phyloP scores from a whole-genome alignment of 352 stramenopile genomes.

The Phytophthora tentaculata region DNA sequence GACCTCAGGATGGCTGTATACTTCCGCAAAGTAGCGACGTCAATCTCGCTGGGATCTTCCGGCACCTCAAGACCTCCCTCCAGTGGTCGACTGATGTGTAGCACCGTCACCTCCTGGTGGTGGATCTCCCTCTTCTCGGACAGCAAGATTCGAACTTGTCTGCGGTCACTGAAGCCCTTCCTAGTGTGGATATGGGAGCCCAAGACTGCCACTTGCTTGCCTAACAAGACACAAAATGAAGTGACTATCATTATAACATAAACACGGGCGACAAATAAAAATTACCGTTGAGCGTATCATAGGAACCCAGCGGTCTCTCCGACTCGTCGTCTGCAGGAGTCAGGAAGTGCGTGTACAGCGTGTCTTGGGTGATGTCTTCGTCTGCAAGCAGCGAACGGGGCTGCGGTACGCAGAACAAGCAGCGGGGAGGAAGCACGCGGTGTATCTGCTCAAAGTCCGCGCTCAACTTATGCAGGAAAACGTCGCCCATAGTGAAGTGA shows the following conservation, averaged over 20 bases:
- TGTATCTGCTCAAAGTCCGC: constrained; percentile 57
- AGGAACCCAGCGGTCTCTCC: constrained; percentile 46
- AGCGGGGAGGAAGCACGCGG: constrained; percentile 51
- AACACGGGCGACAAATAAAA: not conserved
- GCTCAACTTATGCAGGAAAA: constrained; percentile 51
- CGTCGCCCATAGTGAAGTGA: constrained; percentile 44
- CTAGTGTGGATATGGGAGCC: constrained; percentile 65
- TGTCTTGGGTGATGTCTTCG: constrained; percentile 40
- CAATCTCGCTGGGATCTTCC: constrained; percentile 77
- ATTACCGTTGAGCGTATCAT: constrained; percentile 72
- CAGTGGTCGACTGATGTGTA: constrained; percentile 77
- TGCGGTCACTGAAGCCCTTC: constrained; percentile 52
- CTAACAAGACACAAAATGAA: constrained; percentile 35
- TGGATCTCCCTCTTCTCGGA: constrained; percentile 65
- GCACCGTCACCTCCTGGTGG: constrained; percentile 61
- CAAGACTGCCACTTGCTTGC: constrained; percentile 57
- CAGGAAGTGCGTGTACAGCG: constrained; percentile 69
- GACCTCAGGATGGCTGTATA: constrained; percentile 80
- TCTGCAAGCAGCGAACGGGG: constrained; percentile 60
- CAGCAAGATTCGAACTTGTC: constrained; percentile 77
- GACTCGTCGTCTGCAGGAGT: constrained; percentile 30
- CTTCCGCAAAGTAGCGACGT: constrained; percentile 71
- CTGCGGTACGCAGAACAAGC: constrained; percentile 76
- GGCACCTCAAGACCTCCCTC: constrained; percentile 67
- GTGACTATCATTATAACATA: constrained; percentile 25